Base-by-base conservation (phyloP, 352 stramenopile genomes). In the Sclerospora graminicola region DNA sequence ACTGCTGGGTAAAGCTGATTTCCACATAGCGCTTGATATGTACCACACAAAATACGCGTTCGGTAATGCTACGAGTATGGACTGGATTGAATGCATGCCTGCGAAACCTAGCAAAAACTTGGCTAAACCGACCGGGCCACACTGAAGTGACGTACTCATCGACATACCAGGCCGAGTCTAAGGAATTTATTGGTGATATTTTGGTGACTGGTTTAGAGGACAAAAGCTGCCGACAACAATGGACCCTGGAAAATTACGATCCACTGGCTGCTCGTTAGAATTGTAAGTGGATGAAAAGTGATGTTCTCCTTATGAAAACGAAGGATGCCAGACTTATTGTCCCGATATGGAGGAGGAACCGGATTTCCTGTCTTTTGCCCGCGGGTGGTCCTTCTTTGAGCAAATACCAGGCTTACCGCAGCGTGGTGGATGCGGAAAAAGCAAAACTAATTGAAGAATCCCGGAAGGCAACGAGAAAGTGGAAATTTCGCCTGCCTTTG, bases 361-460 rank as follows among this genome's bases (percentile, higher is more conserved):
- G 6, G 71, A 84, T 42, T 84, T 79, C 48, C 55, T 87, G 34
- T 87, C 75, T 31, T 83, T 87, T 50, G 75, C 63, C 28, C 71
- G 75, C 38, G 64, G 72, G 13, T 87, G 71, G 71, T 84, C 71
- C 19, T 87, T 87, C 57, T 87, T 87, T 27, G 75, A 87, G 84
- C 59, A 82, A 82, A 52, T 87, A 84, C 41, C 68, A 82, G 43
- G 75, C 71, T 3, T 87, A 84, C 54, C 72, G 75, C 38, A 70
- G 58, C 33, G 65, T 87, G 11, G 71, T 69, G 15, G 70, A 87
- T 52, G 50, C 57, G 8, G 69, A 84, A 47, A 84, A 86, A 56
- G 70, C 71, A 13, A 73, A 69, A 37, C 57, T 84, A 28, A 82
- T 86, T 43, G 65, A 86, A 46, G 66, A 63, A 29, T 39, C 84